phyloP scores from a whole-genome alignment of 2,329 filamentous ascomycete species.

The Trichoderma hamatum region DNA sequence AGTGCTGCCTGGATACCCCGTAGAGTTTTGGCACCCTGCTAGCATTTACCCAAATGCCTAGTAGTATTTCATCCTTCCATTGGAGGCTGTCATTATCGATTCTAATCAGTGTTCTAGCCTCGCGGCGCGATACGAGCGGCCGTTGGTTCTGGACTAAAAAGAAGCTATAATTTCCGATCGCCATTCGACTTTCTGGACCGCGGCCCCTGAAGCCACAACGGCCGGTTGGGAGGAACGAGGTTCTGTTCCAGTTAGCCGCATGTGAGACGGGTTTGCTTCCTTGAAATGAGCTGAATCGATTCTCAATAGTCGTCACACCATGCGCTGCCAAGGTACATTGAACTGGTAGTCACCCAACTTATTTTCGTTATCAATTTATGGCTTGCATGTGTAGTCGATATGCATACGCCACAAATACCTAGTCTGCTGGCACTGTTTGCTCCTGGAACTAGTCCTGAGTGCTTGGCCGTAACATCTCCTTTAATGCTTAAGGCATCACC shows the following conservation, averaged over 20 bases:
- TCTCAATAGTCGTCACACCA: constrained; percentile 7
- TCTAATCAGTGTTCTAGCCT: neutral
- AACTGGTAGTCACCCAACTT: neutral
- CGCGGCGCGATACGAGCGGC: neutral
- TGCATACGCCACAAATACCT: neutral
- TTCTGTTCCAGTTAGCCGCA: neutral
- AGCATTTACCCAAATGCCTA: neutral
- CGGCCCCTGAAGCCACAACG: neutral
- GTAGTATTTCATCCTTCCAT: neutral
- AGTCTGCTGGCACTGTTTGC: neutral
- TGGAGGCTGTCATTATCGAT: too few relatives aligned
- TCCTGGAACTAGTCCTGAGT: neutral
- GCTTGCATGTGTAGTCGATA: neutral
- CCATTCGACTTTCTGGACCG: neutral
- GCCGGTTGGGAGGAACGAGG: neutral
- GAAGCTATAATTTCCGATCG: constrained; percentile 3
- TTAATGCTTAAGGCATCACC: neutral
- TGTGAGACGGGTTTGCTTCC: neutral
- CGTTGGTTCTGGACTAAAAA: constrained; percentile 4
- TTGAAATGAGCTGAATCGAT: neutral
- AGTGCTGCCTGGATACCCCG: neutral
- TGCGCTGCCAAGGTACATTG: neutral
- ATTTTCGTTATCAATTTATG: constrained; percentile 8
- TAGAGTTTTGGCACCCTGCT: neutral
- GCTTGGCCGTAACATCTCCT: neutral